A percentile compares a stretch with the other conserved stretches of the same genome.
These are phyloP conservation scores for Wallemia hederae DNA, from an alignment of 1,284 basidiomycete species.

Conservation along the genomic window DNA sequence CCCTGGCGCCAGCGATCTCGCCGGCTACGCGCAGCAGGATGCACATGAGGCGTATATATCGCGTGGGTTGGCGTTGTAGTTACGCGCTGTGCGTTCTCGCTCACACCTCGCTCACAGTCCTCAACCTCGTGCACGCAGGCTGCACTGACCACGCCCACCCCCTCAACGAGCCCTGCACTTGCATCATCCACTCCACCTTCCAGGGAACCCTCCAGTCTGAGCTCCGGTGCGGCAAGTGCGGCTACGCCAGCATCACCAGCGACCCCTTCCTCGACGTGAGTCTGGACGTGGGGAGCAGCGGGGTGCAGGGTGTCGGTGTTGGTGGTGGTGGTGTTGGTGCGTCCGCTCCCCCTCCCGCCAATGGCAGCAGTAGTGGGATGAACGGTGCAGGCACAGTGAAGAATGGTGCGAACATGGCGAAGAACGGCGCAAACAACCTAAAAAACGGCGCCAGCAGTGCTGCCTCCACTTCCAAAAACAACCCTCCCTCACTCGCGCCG, in stretches of 20 bases:
- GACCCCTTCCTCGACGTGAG: slow-evolving; percentile 82
- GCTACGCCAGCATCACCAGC: slow-evolving; percentile 41
- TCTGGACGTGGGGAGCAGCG: slow-evolving; percentile 34
- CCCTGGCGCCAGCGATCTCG: slow-evolving; percentile 32
- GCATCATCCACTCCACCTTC: slow-evolving; percentile 75
- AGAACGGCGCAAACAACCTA: neutral
- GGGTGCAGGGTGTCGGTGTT: slow-evolving; percentile 17
- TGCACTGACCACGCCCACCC: slow-evolving; percentile 33
- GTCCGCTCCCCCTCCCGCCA: no score
- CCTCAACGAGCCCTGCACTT: slow-evolving; percentile 33
- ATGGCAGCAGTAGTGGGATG: no score
- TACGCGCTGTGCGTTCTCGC: neutral
- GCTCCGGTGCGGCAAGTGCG: slow-evolving; percentile 48
- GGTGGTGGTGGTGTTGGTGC: no score
- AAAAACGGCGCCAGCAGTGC: neutral
- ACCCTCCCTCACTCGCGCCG: neutral
- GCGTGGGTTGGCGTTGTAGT: neutral
- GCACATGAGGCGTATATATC: slow-evolving; percentile 35
- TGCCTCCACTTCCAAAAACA: neutral
- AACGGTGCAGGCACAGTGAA: no score
- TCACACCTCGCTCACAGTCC: slow-evolving; percentile 39
- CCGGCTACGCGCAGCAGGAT: slow-evolving; percentile 79
- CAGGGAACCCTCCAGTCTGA: slow-evolving; percentile 63
- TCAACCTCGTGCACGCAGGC: slow-evolving; percentile 58
- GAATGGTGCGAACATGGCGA: no score